A percentile compares a stretch with the other conserved stretches of the same genome.
These are phyloP conservation scores for Naumovozyma castellii DNA, from an alignment of 805 yeast species.

Conservation along the genomic window DNA sequence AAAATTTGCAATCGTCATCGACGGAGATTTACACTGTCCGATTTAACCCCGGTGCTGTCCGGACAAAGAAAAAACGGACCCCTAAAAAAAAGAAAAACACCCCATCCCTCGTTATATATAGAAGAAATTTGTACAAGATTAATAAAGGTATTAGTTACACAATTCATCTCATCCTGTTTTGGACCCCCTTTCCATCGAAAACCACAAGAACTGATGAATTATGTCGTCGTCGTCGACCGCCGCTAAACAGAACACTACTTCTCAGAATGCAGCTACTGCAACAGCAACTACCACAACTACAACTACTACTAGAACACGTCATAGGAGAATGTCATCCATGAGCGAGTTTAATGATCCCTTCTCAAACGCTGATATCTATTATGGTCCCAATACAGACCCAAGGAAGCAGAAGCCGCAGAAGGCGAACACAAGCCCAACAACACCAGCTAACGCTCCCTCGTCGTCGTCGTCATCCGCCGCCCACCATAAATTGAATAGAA, in stretches of 20 bases:
- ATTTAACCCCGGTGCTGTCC: too few relatives aligned
- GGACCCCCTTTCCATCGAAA: too few relatives aligned
- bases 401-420: slow-evolving; percentile 26
- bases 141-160: too few relatives aligned
- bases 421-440: neutral
- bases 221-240: neutral
- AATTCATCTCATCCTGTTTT: too few relatives aligned
- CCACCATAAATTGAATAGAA: slow-evolving; percentile 34
- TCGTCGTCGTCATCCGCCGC: neutral
- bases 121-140: too few relatives aligned
- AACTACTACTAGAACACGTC: slow-evolving; percentile 1
- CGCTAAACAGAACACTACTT: neutral
- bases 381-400: slow-evolving; percentile 56
- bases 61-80: too few relatives aligned
- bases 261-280: neutral
- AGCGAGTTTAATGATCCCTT: slow-evolving; percentile 52
- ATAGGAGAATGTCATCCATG: slow-evolving; percentile 33
- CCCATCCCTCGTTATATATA: too few relatives aligned
- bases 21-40: too few relatives aligned
- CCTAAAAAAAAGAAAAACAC: too few relatives aligned
- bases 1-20: too few relatives aligned
- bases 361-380: slow-evolving; percentile 59
- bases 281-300: neutral
- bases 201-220: neutral
- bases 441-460: neutral